phyloP scores from a whole-genome alignment of 345 rosid species.

The Salix brachista region DNA sequence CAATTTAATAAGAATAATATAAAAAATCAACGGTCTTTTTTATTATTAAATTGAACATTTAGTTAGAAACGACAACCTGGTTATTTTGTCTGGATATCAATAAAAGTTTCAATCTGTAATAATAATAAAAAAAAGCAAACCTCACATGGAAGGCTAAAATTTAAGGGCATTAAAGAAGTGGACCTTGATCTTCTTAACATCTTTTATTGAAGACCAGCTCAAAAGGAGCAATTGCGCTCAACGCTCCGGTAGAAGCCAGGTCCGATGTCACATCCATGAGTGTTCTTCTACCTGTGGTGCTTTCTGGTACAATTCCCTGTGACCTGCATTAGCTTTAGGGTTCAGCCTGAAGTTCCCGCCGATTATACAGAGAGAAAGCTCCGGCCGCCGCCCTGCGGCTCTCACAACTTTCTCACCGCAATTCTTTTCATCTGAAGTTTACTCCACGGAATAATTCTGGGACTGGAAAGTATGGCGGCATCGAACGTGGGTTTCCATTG shows the following conservation, averaged over 20 bases:
- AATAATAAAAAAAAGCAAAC: no score
- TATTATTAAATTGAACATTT: neutral
- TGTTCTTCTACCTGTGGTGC: constrained; percentile 18
- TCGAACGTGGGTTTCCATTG: constrained; percentile 16
- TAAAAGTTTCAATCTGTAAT: neutral
- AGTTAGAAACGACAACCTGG: neutral
- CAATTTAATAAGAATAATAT: no score
- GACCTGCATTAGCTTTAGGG: constrained; percentile 41
- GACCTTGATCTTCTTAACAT: constrained; percentile 46
- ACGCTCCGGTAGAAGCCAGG: constrained; percentile 36
- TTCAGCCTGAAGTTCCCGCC: constrained; percentile 32
- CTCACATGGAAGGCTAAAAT: neutral
- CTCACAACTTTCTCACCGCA: neutral
- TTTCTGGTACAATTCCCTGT: constrained; percentile 38
- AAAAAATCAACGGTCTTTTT: no score
- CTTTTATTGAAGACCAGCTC: constrained; percentile 36
- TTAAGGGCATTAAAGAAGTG: neutral
- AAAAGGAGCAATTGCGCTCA: constrained; percentile 12
- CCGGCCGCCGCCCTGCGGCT: constrained; percentile 35
- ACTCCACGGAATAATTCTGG: constrained; percentile 7
- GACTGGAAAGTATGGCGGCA: constrained; percentile 11
- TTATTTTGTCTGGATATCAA: neutral
- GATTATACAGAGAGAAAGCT: constrained; percentile 45
- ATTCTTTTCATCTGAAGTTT: constrained; percentile 23
- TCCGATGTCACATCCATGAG: constrained; percentile 44